Evolutionary conservation across 2,329 filamentous ascomycete species (phyloP), one percentile per base, ranked within the genome.

Genomic region (Trichoderma sp.): DNA sequence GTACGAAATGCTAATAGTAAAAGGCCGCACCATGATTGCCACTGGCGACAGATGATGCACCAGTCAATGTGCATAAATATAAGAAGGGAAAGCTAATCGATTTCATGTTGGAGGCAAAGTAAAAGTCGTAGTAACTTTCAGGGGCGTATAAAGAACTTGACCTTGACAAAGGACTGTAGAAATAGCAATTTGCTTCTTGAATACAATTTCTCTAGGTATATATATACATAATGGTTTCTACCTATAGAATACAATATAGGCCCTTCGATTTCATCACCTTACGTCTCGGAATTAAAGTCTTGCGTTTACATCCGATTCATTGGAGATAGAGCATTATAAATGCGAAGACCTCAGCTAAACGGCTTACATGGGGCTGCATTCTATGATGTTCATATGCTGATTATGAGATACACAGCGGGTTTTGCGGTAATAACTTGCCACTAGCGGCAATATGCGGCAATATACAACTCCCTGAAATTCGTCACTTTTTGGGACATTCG

Each of bases 111-210:
- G 3, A 9, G 39, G 15, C 15, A 9, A 9, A 9, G 39, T 9
- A n/a, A n/a, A 6, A 0, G 1, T n/a, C 9, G 39, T n/a, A 8
- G 3, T 9, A 4, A 9, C 3, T 9, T 43, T n/a, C 7, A 9
- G 7, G 0, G 7, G 4, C 3, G 7, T 9, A n/a, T n/a, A n/a
- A n/a, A 9, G 0, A 43, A 43, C 15, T 43, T 43, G 18, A 2
- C 3, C 4, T 43, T 43, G 39, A 43, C 7, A 9, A n/a, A 43
- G 7, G 0, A n/a, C 3, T 43, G 39, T 43, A 4, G 15, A 4
- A n/a, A 43, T 1, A 43, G 39, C 18, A 1, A 9, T n/a, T 43
- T 43, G 15, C 3, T 43, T 43, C 39, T 43, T 18, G 7, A 9
- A 43, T 4, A 2, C 3, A 43, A 43, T n/a, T n/a, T 9, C 18